Conservation (phyloP, 2,329 filamentous ascomycete species). For the Pseudogymnoascus pannorum region DNA sequence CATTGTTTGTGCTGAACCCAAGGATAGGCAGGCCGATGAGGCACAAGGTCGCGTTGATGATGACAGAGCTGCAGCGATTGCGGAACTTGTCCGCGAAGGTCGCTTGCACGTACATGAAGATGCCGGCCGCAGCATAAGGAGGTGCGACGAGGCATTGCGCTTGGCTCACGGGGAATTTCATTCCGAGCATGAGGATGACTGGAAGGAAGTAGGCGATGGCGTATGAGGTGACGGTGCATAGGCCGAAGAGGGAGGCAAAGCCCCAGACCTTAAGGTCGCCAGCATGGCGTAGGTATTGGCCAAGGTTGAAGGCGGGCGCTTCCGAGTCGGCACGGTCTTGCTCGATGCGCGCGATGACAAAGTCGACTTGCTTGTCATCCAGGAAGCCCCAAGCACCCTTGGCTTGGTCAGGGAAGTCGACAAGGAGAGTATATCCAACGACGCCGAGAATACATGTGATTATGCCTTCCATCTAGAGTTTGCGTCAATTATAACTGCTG, state of each 20-base stretch:
- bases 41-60: conserved; percentile 39
- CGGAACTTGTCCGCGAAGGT: conserved; percentile 47
- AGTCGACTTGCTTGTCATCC: conserved; percentile 38
- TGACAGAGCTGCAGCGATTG: conserved; percentile 42
- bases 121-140: conserved; percentile 40
- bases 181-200: conserved; percentile 58
- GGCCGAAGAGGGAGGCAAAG: conserved; percentile 53
- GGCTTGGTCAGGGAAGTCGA: conserved; percentile 54
- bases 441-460: too few relatives aligned
- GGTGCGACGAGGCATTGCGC: conserved; percentile 50
- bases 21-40: conserved; percentile 30
- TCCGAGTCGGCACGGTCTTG: conserved; percentile 47
- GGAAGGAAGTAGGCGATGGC: conserved; percentile 68
- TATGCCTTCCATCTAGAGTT: conserved; percentile 30
- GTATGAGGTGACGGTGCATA: conserved; percentile 64
- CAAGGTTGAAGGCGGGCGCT: conserved; percentile 38
- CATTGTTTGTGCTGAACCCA: conserved; percentile 41
- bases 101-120: conserved; percentile 39
- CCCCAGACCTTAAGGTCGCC: conserved; percentile 51
- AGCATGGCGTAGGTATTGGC: conserved; percentile 38
- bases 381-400: conserved; percentile 40
- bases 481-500: background rate
- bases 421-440: too few relatives aligned
- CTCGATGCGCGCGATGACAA: conserved; percentile 45
- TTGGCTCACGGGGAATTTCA: conserved; percentile 45